A percentile compares a stretch with the other conserved stretches of the same genome.
phyloP scores from a whole-genome alignment of 2,329 filamentous ascomycete genomes.

The Alternaria sp. region DNA sequence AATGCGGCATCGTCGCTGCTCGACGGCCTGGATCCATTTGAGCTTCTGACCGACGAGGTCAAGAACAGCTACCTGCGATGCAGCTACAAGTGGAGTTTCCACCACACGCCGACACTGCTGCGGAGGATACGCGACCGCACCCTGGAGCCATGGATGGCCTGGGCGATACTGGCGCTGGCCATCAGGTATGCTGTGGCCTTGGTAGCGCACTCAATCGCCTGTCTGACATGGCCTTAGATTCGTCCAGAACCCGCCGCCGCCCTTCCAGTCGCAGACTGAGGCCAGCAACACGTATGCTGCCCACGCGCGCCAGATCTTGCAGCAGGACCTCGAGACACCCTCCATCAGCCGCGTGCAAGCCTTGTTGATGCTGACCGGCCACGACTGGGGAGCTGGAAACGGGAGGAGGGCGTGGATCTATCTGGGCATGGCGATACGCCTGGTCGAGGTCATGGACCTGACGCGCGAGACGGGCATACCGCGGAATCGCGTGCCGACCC shows the following conservation, averaged over 20 bases:
- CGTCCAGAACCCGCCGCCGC: constrained; percentile 48
- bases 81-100: constrained; percentile 56
- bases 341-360: constrained; percentile 53
- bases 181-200: constrained; percentile 42
- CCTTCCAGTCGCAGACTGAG: constrained; percentile 50
- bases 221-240: constrained; percentile 37
- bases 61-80: constrained; percentile 54
- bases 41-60: constrained; percentile 53
- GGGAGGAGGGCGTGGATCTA: constrained; percentile 54
- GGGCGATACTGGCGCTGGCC: constrained; percentile 54
- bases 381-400: constrained; percentile 58
- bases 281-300: constrained; percentile 55
- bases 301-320: constrained; percentile 53
- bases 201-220: not conserved
- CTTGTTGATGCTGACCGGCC: constrained; percentile 56
- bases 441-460: constrained; percentile 54
- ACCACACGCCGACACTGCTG: constrained; percentile 53
- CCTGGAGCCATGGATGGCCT: constrained; percentile 52
- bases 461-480: constrained; percentile 49
- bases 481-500: constrained; percentile 43
- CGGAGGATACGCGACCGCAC: constrained; percentile 50
- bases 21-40: constrained; percentile 50
- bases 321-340: constrained; percentile 52
- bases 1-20: constrained; percentile 40
- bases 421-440: constrained; percentile 53